These are phyloP conservation scores for Fusarium mundagurra DNA, from an alignment of 2,329 filamentous ascomycete species.

Conservation along the genomic window DNA sequence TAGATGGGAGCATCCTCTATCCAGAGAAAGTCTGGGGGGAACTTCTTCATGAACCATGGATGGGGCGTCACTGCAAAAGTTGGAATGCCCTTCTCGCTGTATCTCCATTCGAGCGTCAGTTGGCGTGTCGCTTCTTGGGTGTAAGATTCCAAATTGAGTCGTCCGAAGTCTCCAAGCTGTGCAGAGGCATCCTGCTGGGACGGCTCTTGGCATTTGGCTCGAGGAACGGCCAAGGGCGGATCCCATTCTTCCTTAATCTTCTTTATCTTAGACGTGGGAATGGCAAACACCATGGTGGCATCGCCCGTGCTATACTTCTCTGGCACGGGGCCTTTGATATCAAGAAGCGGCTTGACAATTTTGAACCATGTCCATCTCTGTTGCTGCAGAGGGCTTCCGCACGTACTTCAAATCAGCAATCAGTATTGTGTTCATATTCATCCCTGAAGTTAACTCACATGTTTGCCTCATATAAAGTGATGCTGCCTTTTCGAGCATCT, in stretches of 20 bases:
- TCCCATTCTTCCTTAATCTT: slow-evolving; percentile 37
- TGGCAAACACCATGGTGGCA: slow-evolving; percentile 32
- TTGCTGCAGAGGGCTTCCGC: not conserved
- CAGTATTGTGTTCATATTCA: not conserved
- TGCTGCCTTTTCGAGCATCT: slow-evolving; percentile 17
- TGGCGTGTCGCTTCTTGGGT: slow-evolving; percentile 5
- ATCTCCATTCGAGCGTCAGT: slow-evolving; percentile 24
- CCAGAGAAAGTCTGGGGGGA: slow-evolving; percentile 35
- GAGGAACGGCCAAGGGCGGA: slow-evolving; percentile 15
- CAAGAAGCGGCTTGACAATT: slow-evolving; percentile 34
- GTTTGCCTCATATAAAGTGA: slow-evolving; percentile 35
- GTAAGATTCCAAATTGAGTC: slow-evolving; percentile 10
- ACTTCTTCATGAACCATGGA: not conserved
- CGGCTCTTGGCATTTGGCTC: not conserved
- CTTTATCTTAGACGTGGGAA: slow-evolving; percentile 28
- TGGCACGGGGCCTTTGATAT: not conserved
- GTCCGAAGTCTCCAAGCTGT: slow-evolving; percentile 22
- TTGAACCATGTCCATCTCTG: slow-evolving; percentile 40
- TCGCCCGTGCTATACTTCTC: slow-evolving; percentile 5
- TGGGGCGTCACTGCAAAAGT: slow-evolving; percentile 31
- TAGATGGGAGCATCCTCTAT: slow-evolving; percentile 10
- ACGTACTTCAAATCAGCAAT: not conserved
- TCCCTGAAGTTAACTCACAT: slow-evolving; percentile 20
- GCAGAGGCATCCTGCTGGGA: not conserved
- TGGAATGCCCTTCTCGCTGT: slow-evolving; percentile 39